phyloP scores from a whole-genome alignment of 2,329 filamentous ascomycete species.

The Elsinoe ampelina region DNA sequence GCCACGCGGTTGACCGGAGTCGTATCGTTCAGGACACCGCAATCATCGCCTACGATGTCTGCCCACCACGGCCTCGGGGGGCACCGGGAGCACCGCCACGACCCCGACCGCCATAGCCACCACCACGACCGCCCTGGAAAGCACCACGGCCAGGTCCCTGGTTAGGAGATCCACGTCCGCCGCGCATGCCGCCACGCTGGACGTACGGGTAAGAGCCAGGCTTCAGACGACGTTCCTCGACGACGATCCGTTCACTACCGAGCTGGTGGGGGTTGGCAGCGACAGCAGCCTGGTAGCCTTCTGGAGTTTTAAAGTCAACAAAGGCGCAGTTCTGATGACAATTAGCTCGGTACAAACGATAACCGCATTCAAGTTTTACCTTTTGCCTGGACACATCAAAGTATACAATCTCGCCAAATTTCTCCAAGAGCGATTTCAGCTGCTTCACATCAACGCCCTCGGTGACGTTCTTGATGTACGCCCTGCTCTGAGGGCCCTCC shows the following conservation, averaged over 20 bases:
- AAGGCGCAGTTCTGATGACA: slow-evolving; percentile 78
- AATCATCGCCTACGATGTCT: slow-evolving; percentile 17
- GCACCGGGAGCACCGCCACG: slow-evolving; percentile 27
- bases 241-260: slow-evolving; percentile 69
- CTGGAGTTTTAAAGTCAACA: slow-evolving; percentile 75
- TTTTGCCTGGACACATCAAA: slow-evolving; percentile 61
- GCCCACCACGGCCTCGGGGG: slow-evolving; percentile 21
- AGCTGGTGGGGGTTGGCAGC: slow-evolving; percentile 78
- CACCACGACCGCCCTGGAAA: slow-evolving; percentile 61
- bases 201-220: slow-evolving; percentile 29
- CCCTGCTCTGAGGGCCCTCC: slow-evolving; percentile 66
- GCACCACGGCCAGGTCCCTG: slow-evolving; percentile 58
- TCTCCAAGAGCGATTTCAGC: slow-evolving; percentile 59
- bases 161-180: slow-evolving; percentile 26
- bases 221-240: slow-evolving; percentile 75
- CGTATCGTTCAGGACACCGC: background rate
- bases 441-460: slow-evolving; percentile 73
- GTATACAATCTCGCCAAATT: slow-evolving; percentile 56
- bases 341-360: background rate
- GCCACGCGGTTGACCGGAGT: background rate
- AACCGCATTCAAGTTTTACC: slow-evolving; percentile 45
- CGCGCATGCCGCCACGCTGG: slow-evolving; percentile 31
- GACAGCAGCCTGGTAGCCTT: slow-evolving; percentile 75
- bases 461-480: slow-evolving; percentile 92
- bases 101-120: slow-evolving; percentile 35